These are phyloP conservation scores for Styphnolobium japonicum DNA, from an alignment of 306 rosid genomes.

Conservation along the genomic window DNA sequence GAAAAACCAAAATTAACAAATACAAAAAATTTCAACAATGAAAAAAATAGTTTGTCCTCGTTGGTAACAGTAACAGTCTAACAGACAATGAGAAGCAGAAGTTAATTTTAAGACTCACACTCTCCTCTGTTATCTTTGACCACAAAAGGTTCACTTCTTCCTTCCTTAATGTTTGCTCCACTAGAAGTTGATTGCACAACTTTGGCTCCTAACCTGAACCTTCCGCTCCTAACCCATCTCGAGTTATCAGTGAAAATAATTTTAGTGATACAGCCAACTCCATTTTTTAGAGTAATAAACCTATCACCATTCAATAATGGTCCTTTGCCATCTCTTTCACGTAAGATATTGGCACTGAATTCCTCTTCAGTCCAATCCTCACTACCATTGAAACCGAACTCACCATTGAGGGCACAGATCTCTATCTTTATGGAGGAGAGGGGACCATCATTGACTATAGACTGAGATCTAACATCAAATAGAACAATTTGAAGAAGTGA, in stretches of 20 bases:
- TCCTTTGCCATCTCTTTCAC: constrained; percentile 49
- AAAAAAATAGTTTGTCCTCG: background rate
- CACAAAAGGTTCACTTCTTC: constrained; percentile 49
- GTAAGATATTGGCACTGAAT: constrained; percentile 38
- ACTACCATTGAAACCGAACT: constrained; percentile 34
- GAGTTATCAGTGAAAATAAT: constrained; percentile 59
- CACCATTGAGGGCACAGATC: constrained; percentile 52
- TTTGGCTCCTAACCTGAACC: constrained; percentile 59
- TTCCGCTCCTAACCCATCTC: constrained; percentile 53
- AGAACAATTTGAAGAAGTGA: constrained; percentile 37
- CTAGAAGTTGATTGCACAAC: background rate
- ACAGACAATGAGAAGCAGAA: background rate
- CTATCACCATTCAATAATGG: constrained; percentile 53
- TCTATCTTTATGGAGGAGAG: constrained; percentile 46
- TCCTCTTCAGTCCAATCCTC: constrained; percentile 59
- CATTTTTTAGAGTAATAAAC: constrained; percentile 36
- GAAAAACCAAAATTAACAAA: background rate
- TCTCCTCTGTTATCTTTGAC: constrained; percentile 74
- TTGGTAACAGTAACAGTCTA: no score
- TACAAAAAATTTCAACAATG: background rate
- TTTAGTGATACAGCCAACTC: constrained; percentile 32
- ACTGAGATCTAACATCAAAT: constrained; percentile 37
- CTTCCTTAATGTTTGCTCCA: constrained; percentile 46
- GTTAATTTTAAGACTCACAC: constrained; percentile 38
- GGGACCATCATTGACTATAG: constrained; percentile 40